These are phyloP conservation scores for Trichoderma gracile DNA, from an alignment of 2,329 filamentous ascomycete species.

Conservation along the genomic window DNA sequence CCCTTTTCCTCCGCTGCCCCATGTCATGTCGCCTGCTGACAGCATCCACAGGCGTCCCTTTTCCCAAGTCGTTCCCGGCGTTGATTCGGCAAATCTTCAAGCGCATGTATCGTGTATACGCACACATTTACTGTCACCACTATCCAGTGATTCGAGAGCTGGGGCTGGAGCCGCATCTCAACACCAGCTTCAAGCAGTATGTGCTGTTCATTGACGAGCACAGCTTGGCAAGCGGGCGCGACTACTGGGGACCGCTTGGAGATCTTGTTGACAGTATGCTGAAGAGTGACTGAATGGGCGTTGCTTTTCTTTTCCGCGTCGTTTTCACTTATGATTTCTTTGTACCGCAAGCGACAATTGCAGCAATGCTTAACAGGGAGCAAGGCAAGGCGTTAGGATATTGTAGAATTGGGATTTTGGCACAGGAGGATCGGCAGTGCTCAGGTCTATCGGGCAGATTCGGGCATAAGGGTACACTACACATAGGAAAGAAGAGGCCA, in stretches of 20 bases:
- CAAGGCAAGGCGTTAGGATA: constrained; percentile 32
- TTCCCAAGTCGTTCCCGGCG: constrained; percentile 86
- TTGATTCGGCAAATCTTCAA: constrained; percentile 97
- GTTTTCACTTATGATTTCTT: constrained; percentile 3
- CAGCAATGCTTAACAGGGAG: constrained; percentile 18
- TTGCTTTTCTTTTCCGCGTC: background rate
- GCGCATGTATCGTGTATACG: constrained; percentile 96
- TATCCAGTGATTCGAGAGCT: constrained; percentile 95
- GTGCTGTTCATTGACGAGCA: constrained; percentile 99
- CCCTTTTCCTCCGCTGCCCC: no score
- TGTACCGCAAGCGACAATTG: constrained; percentile 10
- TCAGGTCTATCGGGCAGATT: constrained; percentile 19
- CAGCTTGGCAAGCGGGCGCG: constrained; percentile 84
- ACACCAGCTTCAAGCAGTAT: constrained; percentile 99
- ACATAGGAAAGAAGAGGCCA: background rate
- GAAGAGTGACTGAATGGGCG: constrained; percentile 70
- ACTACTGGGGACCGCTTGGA: constrained; percentile 94
- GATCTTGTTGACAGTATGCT: constrained; percentile 98
- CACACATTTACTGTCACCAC: constrained; percentile 99
- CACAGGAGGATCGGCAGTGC: background rate
- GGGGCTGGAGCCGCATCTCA: constrained; percentile 93
- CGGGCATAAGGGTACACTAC: constrained; percentile 7
- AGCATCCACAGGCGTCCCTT: constrained; percentile 70
- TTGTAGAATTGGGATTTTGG: constrained; percentile 11
- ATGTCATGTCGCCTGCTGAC: constrained; percentile 27